Evolutionary conservation across 495 filamentous ascomycete species (phyloP).

Genomic region (Xylaria sp.): DNA sequence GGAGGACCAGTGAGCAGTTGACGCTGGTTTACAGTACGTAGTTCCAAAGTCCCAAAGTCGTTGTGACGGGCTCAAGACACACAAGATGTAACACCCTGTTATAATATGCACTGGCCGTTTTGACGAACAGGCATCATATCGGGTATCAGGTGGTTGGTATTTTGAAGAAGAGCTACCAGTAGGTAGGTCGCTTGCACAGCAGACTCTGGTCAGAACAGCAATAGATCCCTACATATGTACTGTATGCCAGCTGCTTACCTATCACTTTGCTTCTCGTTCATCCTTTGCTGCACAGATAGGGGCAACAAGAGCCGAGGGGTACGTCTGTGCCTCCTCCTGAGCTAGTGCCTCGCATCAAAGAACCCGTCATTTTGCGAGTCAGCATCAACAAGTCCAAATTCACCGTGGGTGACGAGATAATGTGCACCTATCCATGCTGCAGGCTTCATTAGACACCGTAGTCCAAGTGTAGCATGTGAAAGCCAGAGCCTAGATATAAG

Average conservation of each 20-base stretch:
- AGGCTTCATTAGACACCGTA: not conserved
- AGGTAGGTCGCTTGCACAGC: constrained; percentile 10
- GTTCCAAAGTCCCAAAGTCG: constrained; percentile 3
- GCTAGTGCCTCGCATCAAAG: constrained; percentile 7
- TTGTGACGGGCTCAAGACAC: constrained; percentile 12
- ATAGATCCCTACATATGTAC: constrained; percentile 16
- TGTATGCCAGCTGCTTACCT: constrained; percentile 12
- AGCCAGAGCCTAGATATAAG: not conserved
- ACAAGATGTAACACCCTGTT: constrained; percentile 18
- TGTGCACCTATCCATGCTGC: not conserved
- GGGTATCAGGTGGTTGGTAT: constrained; percentile 15
- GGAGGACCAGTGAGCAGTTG: constrained; percentile 25
- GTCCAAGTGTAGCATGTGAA: constrained; percentile 4
- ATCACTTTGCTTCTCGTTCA: constrained; percentile 14
- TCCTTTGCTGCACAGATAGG: constrained; percentile 5
- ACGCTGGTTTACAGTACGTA: constrained; percentile 24
- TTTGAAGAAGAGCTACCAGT: not conserved
- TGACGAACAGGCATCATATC: constrained; percentile 17
- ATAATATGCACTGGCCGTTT: constrained; percentile 23
- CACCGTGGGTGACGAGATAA: not conserved
- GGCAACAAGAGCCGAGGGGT: constrained; percentile 12
- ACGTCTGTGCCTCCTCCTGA: not conserved
- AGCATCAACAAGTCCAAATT: not conserved
- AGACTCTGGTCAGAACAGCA: constrained; percentile 13
- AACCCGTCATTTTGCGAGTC: not conserved